Conservation (phyloP, 495 filamentous ascomycete species). For the Xylaria curta region DNA sequence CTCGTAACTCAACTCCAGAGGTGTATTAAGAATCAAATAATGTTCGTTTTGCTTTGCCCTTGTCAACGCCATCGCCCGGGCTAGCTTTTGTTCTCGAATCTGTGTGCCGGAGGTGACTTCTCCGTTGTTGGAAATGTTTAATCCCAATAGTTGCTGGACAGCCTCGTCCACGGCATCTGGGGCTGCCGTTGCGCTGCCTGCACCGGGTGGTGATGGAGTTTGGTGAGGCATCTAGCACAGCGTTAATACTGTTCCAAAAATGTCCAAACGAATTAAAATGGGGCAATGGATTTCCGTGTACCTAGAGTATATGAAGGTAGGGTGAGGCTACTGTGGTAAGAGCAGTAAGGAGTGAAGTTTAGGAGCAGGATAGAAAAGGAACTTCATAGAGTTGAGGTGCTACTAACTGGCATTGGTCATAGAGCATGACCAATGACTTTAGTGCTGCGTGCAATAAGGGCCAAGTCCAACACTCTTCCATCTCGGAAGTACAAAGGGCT, state of each 20-base stretch:
- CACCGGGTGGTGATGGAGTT: no score
- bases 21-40: no score
- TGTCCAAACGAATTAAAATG: background rate
- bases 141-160: no score
- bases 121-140: no score
- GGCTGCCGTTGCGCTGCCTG: no score
- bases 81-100: no score
- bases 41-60: no score
- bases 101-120: no score
- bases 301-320: background rate
- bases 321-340: background rate
- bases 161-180: no score
- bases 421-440: background rate
- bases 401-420: background rate
- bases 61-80: no score
- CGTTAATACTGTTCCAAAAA: background rate
- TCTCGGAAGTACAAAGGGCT: background rate
- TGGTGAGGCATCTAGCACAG: background rate
- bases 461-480: background rate
- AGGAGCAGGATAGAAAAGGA: background rate
- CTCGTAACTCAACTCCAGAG: no score
- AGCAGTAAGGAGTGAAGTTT: no score
- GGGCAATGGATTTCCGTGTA: background rate
- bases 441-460: background rate
- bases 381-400: background rate